A percentile compares a stretch with the other conserved stretches of the same genome.
phyloP scores from a whole-genome alignment of 495 filamentous ascomycete genomes.

The Aspergillus wentii region DNA sequence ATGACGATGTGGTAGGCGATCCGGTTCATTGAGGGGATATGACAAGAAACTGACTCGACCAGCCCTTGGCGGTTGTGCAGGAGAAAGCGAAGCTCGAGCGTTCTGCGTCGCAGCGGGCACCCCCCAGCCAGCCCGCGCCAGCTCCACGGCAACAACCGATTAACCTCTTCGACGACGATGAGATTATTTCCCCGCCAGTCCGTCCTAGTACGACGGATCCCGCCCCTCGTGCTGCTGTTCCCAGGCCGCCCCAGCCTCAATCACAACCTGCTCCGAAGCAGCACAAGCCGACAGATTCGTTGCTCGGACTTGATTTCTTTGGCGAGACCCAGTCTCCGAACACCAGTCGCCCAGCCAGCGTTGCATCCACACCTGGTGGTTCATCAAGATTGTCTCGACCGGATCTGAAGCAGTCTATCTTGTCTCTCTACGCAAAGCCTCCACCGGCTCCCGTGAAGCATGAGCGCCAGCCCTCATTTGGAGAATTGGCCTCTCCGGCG shows the following conservation, averaged over 20 bases:
- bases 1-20: slow-evolving; percentile 67
- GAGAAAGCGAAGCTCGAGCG: slow-evolving; percentile 67
- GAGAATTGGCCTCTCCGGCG: slow-evolving; percentile 58
- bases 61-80: slow-evolving; percentile 70
- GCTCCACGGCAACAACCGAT: slow-evolving; percentile 41
- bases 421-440: slow-evolving; percentile 89
- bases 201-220: slow-evolving; percentile 66
- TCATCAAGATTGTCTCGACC: slow-evolving; percentile 68
- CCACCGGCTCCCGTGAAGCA: slow-evolving; percentile 52
- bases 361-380: slow-evolving; percentile 54
- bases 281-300: slow-evolving; percentile 72
- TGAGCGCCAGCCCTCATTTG: slow-evolving; percentile 61
- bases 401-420: slow-evolving; percentile 93
- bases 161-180: slow-evolving; percentile 60
- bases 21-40: neutral
- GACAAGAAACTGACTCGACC: slow-evolving; percentile 17
- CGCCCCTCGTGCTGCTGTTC: slow-evolving; percentile 35
- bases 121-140: slow-evolving; percentile 38
- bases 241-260: slow-evolving; percentile 60
- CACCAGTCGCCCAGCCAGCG: slow-evolving; percentile 65
- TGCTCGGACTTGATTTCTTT: slow-evolving; percentile 91
- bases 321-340: slow-evolving; percentile 62
- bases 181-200: slow-evolving; percentile 51
- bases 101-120: slow-evolving; percentile 47
- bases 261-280: slow-evolving; percentile 54